Evolutionary conservation across 2,329 filamentous ascomycete species (phyloP).

Genomic region (Diplodia sapinea): DNA sequence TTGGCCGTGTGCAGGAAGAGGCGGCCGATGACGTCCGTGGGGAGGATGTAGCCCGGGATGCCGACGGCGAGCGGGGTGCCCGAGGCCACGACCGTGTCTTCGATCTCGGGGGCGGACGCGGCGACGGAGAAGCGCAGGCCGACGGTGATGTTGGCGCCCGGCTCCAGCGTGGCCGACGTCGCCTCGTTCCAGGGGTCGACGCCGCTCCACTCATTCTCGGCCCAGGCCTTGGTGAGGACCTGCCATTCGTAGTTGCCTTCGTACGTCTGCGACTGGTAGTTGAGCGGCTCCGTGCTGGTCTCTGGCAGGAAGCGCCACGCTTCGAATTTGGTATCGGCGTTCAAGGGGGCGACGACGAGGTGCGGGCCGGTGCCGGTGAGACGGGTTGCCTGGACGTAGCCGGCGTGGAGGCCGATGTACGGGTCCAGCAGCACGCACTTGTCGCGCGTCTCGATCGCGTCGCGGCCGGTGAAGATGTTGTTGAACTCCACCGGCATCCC

Average conservation of each 20-base stretch:
- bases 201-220: constrained; percentile 61
- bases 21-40: constrained; percentile 53
- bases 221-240: constrained; percentile 60
- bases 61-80: constrained; percentile 59
- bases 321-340: constrained; percentile 58
- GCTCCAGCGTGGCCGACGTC: constrained; percentile 53
- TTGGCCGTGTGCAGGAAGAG: constrained; percentile 53
- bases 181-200: constrained; percentile 62
- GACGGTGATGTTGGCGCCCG: constrained; percentile 55
- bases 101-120: constrained; percentile 54
- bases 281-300: constrained; percentile 42
- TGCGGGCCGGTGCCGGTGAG: constrained; percentile 60
- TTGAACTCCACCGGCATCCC: constrained; percentile 67
- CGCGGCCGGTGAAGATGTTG: constrained; percentile 63
- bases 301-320: constrained; percentile 62
- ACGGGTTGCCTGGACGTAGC: constrained; percentile 61
- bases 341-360: constrained; percentile 61
- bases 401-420: constrained; percentile 65
- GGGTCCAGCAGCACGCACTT: constrained; percentile 64
- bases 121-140: constrained; percentile 61
- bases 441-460: constrained; percentile 55
- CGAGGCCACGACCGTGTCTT: constrained; percentile 52
- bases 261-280: constrained; percentile 62
- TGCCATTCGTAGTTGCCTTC: constrained; percentile 69
- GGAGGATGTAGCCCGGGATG: constrained; percentile 62